Conservation (phyloP, 768 basidiomycete species). For the Pulveroboletus sp. region DNA sequence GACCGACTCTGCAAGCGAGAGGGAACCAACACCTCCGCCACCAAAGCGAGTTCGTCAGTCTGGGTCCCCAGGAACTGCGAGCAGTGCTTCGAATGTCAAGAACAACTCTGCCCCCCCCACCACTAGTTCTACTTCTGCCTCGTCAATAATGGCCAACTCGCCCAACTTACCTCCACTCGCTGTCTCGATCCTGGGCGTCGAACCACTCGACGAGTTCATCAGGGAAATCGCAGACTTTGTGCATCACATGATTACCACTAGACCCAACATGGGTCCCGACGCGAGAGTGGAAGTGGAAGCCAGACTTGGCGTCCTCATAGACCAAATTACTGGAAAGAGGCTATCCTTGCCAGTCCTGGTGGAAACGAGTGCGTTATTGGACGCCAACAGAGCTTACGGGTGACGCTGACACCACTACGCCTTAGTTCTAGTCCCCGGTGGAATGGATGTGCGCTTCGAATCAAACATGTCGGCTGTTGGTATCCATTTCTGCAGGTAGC, state of each 20-base stretch:
- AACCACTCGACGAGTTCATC: constrained; percentile 91
- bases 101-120: constrained; percentile 8
- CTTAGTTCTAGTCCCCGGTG: constrained; percentile 64
- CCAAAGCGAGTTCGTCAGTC: constrained; percentile 37
- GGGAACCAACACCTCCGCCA: constrained; percentile 27
- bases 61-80: constrained; percentile 22
- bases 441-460: constrained; percentile 69
- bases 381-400: neutral
- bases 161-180: constrained; percentile 57
- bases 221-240: constrained; percentile 88
- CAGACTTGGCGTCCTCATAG: constrained; percentile 75
- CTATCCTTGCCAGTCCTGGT: constrained; percentile 67
- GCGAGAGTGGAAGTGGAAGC: constrained; percentile 79
- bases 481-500: constrained; percentile 14
- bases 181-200: constrained; percentile 79
- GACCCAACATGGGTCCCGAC: constrained; percentile 48
- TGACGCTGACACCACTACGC: constrained; percentile 1
- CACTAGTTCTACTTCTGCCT: constrained; percentile 7
- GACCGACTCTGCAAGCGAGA: constrained; percentile 28
- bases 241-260: constrained; percentile 59
- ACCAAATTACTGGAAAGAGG: constrained; percentile 51
- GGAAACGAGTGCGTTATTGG: constrained; percentile 68
- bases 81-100: constrained; percentile 25
- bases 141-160: constrained; percentile 24
- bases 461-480: constrained; percentile 88